Evolutionary conservation across 345 rosid species (phyloP).

Genomic region (Anacardium occidentale): DNA sequence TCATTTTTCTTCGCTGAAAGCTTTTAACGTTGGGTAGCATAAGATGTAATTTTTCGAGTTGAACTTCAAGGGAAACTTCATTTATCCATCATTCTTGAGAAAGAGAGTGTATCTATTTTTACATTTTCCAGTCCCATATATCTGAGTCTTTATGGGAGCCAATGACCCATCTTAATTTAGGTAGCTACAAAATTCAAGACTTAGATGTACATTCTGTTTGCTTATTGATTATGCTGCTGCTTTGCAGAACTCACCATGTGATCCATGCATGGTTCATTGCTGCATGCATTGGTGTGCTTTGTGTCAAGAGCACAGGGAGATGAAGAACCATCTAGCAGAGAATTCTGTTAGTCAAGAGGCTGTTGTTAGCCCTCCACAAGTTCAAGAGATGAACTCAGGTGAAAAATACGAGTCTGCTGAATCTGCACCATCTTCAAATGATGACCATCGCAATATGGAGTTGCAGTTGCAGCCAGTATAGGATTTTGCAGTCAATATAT

Average conservation of each 20-base stretch:
- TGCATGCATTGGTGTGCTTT: constrained; percentile 91
- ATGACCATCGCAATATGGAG: constrained; percentile 41
- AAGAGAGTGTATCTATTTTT: too few species aligned
- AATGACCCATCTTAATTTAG: background rate
- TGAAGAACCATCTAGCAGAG: constrained; percentile 75
- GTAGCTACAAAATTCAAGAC: background rate
- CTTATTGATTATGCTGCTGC: background rate
- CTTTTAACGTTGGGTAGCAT: background rate
- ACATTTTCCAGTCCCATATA: too few species aligned
- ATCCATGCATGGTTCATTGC: constrained; percentile 80
- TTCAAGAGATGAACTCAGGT: constrained; percentile 64
- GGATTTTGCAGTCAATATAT: constrained; percentile 13
- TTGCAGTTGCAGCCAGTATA: constrained; percentile 57
- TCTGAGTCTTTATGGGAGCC: background rate
- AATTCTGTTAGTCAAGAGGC: constrained; percentile 40
- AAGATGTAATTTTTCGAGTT: background rate
- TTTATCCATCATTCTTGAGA: background rate
- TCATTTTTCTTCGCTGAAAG: background rate
- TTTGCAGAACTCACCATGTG: constrained; percentile 78
- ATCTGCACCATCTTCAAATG: constrained; percentile 35
- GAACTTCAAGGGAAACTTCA: background rate
- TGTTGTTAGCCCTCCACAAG: constrained; percentile 65
- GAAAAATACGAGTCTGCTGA: constrained; percentile 30
- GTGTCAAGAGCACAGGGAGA: constrained; percentile 92
- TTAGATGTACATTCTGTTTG: background rate